Evolutionary conservation across 495 filamentous ascomycete genomes (phyloP).

Genomic region (Parathielavia appendiculata): DNA sequence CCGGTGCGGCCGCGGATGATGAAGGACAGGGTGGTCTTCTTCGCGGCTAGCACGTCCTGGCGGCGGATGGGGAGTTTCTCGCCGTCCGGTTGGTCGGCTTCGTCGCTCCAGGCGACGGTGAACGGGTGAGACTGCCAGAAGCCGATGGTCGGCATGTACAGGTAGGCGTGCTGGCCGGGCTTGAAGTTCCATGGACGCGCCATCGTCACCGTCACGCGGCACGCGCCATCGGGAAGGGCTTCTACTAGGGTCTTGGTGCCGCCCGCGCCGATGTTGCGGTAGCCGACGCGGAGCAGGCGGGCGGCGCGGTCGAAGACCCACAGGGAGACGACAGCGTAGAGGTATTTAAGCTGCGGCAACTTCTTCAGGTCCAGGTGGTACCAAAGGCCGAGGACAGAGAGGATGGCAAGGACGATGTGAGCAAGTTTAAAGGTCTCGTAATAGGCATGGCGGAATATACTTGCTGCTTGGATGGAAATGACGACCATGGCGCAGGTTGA

Average conservation of each 20-base stretch:
- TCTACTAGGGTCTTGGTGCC: constrained; percentile 56
- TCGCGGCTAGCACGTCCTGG: constrained; percentile 51
- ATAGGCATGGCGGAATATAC: constrained; percentile 77
- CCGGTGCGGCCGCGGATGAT: constrained; percentile 74
- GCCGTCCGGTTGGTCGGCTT: constrained; percentile 40
- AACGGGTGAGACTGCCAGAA: constrained; percentile 67
- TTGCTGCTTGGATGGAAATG: constrained; percentile 66
- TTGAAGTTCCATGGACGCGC: constrained; percentile 68
- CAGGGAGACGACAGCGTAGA: constrained; percentile 54
- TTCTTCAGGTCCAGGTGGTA: constrained; percentile 60
- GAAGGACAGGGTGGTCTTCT: constrained; percentile 66
- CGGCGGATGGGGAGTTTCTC: constrained; percentile 53
- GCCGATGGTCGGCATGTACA: constrained; percentile 72
- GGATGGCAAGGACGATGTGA: constrained; percentile 64
- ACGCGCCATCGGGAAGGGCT: constrained; percentile 59
- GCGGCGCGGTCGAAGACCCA: constrained; percentile 61
- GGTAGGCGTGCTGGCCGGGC: constrained; percentile 74
- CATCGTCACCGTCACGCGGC: constrained; percentile 68
- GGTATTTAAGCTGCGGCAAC: constrained; percentile 58
- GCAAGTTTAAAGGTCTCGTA: constrained; percentile 81
- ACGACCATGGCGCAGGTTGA: constrained; percentile 55
- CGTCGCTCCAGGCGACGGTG: constrained; percentile 60
- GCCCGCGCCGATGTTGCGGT: constrained; percentile 64
- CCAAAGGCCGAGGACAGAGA: constrained; percentile 62
- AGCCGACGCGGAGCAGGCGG: constrained; percentile 50